phyloP scores from a whole-genome alignment of 2,329 filamentous ascomycete genomes.

The Venturiaceae sp. region DNA sequence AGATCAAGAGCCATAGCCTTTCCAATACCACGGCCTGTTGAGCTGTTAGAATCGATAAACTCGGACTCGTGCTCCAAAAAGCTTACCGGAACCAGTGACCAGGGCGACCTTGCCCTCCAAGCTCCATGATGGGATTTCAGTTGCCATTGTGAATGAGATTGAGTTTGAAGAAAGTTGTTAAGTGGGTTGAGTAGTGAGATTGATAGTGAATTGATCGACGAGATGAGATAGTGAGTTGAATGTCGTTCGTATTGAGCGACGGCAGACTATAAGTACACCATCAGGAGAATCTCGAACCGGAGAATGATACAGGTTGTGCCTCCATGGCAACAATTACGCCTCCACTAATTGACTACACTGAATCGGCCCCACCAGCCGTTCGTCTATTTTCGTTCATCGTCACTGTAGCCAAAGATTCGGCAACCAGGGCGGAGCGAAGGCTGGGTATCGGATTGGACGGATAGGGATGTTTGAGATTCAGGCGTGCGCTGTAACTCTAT shows the following conservation, averaged over 20 bases:
- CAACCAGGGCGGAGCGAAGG: not conserved
- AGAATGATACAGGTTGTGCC: conserved; percentile 1
- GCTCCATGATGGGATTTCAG: conserved; percentile 33
- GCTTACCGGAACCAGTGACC: conserved; percentile 41
- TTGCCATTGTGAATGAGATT: conserved; percentile 23
- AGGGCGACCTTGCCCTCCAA: conserved; percentile 45
- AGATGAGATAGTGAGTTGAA: not conserved
- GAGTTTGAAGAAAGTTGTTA: not conserved
- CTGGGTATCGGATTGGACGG: not conserved
- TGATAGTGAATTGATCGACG: not conserved
- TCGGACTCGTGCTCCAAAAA: not conserved
- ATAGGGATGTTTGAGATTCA: not conserved
- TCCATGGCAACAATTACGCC: conserved; percentile 1
- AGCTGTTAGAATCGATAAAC: not conserved
- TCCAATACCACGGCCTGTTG: conserved; percentile 52
- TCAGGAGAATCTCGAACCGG: not conserved
- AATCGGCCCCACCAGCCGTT: not conserved
- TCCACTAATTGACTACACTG: not conserved
- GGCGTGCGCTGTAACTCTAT: not conserved
- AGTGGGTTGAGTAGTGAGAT: conserved; percentile 8
- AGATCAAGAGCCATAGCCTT: conserved; percentile 58
- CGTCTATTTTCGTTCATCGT: not conserved
- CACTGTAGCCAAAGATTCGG: not conserved
- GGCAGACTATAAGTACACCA: not conserved
- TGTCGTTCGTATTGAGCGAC: not conserved